Evolutionary conservation across 306 rosid species (phyloP).

Genomic region (Citrullus colocynthis): DNA sequence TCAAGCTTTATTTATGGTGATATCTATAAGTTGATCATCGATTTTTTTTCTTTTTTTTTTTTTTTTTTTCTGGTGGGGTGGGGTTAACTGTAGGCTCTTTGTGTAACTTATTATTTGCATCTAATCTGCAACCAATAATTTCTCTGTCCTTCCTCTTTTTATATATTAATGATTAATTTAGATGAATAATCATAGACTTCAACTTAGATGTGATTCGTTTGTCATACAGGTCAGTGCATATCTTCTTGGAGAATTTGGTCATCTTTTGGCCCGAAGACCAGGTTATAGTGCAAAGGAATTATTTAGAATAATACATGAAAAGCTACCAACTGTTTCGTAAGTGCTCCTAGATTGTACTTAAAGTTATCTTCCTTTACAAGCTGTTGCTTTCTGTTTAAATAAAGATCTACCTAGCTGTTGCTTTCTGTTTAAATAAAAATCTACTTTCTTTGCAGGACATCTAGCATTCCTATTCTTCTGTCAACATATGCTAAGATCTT

Average conservation of each 20-base stretch:
- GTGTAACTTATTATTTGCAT: not conserved
- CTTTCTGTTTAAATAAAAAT: constrained; percentile 7
- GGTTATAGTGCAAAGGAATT: constrained; percentile 83
- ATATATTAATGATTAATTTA: not conserved
- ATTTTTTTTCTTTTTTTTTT: not conserved
- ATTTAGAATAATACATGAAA: constrained; percentile 79
- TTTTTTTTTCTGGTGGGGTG: too few relatives aligned
- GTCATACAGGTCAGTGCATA: constrained; percentile 84
- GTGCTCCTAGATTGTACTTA: constrained; percentile 16
- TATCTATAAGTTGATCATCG: not conserved
- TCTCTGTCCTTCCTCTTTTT: not conserved
- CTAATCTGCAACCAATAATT: not conserved
- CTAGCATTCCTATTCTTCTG: constrained; percentile 84
- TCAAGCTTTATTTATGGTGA: not conserved
- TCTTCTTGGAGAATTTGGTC: constrained; percentile 97
- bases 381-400: constrained; percentile 8
- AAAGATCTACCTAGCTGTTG: not conserved
- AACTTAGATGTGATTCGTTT: not conserved
- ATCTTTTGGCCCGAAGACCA: constrained; percentile 86
- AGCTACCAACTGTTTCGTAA: constrained; percentile 96
- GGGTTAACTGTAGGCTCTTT: not conserved
- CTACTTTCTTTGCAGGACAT: constrained; percentile 49
- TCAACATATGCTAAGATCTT: constrained; percentile 95
- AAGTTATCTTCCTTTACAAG: not conserved
- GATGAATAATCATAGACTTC: not conserved